Evolutionary conservation across 495 filamentous ascomycete species (phyloP), one percentile per base, ranked within the genome.

Genomic region (Talaromyces borbonicus): DNA sequence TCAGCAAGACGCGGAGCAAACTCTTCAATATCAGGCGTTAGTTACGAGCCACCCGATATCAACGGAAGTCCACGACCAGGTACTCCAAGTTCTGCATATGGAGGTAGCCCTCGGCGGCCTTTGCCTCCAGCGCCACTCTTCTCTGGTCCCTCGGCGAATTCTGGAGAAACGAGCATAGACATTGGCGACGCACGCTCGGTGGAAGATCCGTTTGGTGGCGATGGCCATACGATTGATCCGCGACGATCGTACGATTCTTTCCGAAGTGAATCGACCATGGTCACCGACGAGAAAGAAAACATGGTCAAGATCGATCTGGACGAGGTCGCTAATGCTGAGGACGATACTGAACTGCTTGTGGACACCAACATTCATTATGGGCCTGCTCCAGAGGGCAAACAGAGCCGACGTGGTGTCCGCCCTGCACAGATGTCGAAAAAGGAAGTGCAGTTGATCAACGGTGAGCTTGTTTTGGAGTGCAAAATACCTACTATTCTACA

Each of bases 401-500:
- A 97, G 59, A 79, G 83, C 55, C 83, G 92, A 9, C 83, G 88
- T 23, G 87, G 93, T 33, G 80, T 83, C 26, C 78, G 92, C 45
- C 73, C 84, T 29, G 87, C 88, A 2, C 85, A 92, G 54, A 90
- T 93, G 79, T 75, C 83, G 18, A 92, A 85, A 70, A 94, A 92
- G 50, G 89, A 97, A 66, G 93, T 99, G 19, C 79, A 84, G 49
- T 76, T 99, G 3, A 89, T 96, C 73, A 96, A 96, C 59, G 93
- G 93, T 56, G 89, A 97, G 64, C 78, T 99, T 27, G 90, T 99
- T 45, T 71, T 99, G 14, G 93, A 99, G 69, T 97, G 93, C 73
- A 97, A 97, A 61, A 97, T 99, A 40, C 93, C 93, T 1, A 96
- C 93, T 0, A 99, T 96, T 54, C 71, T 97, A 7, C 89, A 97